phyloP scores from a whole-genome alignment of 495 filamentous ascomycete species.

The Talaromyces thailandensis region DNA sequence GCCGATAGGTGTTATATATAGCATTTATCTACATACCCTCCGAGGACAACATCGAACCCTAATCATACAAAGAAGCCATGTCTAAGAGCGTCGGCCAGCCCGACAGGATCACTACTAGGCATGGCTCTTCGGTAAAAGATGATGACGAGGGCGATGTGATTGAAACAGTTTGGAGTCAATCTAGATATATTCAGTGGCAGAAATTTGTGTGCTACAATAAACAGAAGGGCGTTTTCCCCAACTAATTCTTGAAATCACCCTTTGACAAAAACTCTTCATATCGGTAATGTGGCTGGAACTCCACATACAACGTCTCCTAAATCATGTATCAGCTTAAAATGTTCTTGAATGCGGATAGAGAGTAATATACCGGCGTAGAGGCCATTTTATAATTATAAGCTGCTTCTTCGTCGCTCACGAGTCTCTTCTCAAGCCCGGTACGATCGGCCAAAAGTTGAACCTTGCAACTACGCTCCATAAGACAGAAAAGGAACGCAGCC shows the following conservation, averaged over 20 bases:
- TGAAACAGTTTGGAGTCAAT: background rate
- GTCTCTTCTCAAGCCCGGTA: slow-evolving; percentile 24
- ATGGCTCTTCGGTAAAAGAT: background rate
- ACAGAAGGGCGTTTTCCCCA: background rate
- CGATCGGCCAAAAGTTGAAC: slow-evolving; percentile 42
- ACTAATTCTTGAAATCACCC: slow-evolving; percentile 8
- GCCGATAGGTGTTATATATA: too few relatives aligned
- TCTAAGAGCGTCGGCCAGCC: background rate
- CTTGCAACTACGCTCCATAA: slow-evolving; percentile 42
- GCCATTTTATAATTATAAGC: slow-evolving; percentile 44
- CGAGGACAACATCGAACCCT: background rate
- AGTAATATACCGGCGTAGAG: slow-evolving; percentile 10
- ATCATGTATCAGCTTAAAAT: slow-evolving; percentile 1
- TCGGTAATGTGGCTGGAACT: slow-evolving; percentile 18
- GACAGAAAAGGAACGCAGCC: slow-evolving; percentile 42
- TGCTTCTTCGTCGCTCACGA: slow-evolving; percentile 43
- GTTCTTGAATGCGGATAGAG: background rate
- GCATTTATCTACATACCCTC: background rate
- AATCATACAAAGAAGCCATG: background rate
- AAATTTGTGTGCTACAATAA: background rate
- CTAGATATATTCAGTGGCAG: background rate
- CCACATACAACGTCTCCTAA: slow-evolving; percentile 1
- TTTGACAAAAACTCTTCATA: slow-evolving; percentile 12
- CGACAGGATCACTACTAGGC: background rate
- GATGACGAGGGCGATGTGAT: background rate